Evolutionary conservation across 2,329 filamentous ascomycete species (phyloP).

Genomic region (Ramularia endophylla): DNA sequence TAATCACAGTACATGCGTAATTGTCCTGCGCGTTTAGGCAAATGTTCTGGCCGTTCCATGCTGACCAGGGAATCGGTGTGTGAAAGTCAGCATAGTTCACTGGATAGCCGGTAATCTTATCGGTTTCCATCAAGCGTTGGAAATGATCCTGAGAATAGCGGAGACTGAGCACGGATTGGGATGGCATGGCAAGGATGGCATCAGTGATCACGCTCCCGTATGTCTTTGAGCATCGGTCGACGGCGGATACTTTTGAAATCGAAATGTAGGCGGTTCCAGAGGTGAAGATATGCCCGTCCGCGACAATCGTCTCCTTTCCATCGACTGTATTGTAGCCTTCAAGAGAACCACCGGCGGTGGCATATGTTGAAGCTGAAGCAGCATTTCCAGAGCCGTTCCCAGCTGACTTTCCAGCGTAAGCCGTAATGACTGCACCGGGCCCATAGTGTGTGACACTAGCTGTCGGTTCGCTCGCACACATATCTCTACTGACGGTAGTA

Average conservation of each 20-base stretch:
- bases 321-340: too few species aligned
- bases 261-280: conserved; percentile 28
- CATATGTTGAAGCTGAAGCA: background rate
- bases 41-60: conserved; percentile 22
- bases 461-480: conserved; percentile 25
- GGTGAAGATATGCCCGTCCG: conserved; percentile 24
- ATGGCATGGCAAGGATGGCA: conserved; percentile 26
- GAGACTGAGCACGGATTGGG: conserved; percentile 24
- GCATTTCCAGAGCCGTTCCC: conserved; percentile 6
- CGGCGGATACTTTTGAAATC: conserved; percentile 23
- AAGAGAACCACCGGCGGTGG: too few species aligned
- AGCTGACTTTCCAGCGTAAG: conserved; percentile 19
- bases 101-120: conserved; percentile 25
- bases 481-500: conserved; percentile 21
- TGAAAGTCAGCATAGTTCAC: conserved; percentile 27
- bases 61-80: conserved; percentile 24
- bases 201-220: conserved; percentile 17
- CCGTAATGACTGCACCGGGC: conserved; percentile 19
- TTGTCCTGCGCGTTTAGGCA: conserved; percentile 12
- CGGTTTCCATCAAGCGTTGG: conserved; percentile 18
- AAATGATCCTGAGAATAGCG: conserved; percentile 26
- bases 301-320: conserved; percentile 13
- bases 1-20: conserved; percentile 20
- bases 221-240: conserved; percentile 20
- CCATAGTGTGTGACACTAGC: conserved; percentile 23